Evolutionary conservation across 768 basidiomycete species (phyloP), one percentile per base, ranked within the genome.

Genomic region (Ephemerocybe angulata): DNA sequence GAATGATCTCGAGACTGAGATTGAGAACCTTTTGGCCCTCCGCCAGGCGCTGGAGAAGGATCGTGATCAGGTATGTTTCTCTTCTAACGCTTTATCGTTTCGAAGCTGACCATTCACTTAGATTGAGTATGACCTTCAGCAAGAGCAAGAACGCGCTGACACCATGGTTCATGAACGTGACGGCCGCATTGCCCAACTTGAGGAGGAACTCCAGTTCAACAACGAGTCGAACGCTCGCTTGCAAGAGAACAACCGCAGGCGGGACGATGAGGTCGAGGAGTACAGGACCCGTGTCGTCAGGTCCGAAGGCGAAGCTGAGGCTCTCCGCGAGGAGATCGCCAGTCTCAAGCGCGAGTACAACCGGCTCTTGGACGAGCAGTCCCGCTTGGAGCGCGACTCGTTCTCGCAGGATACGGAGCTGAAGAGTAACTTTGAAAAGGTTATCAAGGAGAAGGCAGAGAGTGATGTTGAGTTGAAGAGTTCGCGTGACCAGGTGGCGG

Each of bases 21-120:
- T 84, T 19, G 77, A 84, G 44, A 81, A 83, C 53, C 60, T 79
- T 2, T 80, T 75, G 74, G 70, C 72, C 3, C 65, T 72, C 28
- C 83, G 78, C 62, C 82, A 84, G 31, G 74, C 72, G 15, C 63
- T 84, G 13, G 83, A 86, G 63, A 78, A 75, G 58, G 83, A 86
- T 63, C 76, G 73, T 15, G 75, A 74, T 3, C 73, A 82, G 76
- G 84, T 86, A 62, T 25, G 72, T 63, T 37, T 19, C 51, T 50
- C 28, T 4, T 22, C 27, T n/a, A 37, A 24, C 25, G 4, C 29
- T 40, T 21, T 52, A 33, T 21, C 24, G 24, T 35, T 17, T 28
- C 27, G 3, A 11, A 17, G 27, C 31, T 62, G 27, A 35, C 30
- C 25, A 25, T 43, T 54, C 27, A 28, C 21, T 29, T 54, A 87